Conservation (phyloP, 176 grass and related monocot genomes). For the Pharus latifolius region DNA sequence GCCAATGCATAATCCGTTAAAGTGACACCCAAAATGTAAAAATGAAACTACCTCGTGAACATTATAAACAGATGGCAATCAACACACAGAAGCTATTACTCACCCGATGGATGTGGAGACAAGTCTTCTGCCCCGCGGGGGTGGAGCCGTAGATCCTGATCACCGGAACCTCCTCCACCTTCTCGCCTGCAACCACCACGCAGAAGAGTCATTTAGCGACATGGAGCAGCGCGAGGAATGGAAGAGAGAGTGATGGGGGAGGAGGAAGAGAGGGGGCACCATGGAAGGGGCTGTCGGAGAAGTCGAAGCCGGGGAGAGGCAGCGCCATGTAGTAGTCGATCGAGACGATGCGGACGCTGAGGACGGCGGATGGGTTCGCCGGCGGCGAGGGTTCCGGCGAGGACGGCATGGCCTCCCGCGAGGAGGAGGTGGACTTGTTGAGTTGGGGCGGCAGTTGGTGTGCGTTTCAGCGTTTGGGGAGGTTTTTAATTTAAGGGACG, state of each 20-base stretch:
- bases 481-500: neutral
- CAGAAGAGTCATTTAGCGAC: neutral
- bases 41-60: neutral
- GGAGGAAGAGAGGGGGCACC: constrained; percentile 17
- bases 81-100: neutral
- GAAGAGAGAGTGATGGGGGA: neutral
- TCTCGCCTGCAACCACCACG: constrained; percentile 25
- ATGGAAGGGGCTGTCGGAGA: constrained; percentile 67
- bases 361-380: constrained; percentile 31
- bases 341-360: constrained; percentile 80
- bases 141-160: constrained; percentile 94
- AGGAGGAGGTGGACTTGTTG: neutral
- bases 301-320: constrained; percentile 57
- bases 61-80: neutral
- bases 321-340: constrained; percentile 93
- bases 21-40: neutral
- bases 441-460: neutral
- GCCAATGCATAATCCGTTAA: neutral
- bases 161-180: constrained; percentile 63
- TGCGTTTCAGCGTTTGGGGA: neutral
- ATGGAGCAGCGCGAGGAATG: neutral
- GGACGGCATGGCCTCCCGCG: neutral
- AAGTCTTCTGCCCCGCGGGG: constrained; percentile 79
- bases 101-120: constrained; percentile 87
- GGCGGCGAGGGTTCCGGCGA: constrained; percentile 20